phyloP scores from a whole-genome alignment of 148 eudicot species.

The Rhododendron griersonianum region DNA sequence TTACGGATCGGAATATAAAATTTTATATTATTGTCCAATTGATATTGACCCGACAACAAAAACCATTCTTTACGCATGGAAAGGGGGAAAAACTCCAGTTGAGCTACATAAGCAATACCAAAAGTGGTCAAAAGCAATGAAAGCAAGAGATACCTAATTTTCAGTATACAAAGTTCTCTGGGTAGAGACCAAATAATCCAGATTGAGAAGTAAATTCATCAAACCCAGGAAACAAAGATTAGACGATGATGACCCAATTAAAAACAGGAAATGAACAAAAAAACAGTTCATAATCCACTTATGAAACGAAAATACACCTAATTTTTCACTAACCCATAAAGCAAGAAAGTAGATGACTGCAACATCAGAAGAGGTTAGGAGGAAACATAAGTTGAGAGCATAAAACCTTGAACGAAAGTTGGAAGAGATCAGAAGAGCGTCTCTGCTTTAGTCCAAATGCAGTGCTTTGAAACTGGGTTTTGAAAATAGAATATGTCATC shows the following conservation, averaged over 20 bases:
- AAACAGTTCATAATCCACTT: not conserved
- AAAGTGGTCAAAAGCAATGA: not conserved
- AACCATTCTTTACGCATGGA: not conserved
- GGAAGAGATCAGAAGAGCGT: not conserved
- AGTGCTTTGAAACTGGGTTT: not conserved
- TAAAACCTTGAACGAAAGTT: not conserved
- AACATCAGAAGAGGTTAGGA: too few relatives aligned
- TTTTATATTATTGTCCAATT: not conserved
- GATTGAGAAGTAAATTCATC: not conserved
- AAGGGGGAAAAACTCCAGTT: not conserved
- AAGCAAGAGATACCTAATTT: not conserved
- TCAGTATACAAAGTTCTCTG: not conserved
- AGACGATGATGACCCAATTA: not conserved
- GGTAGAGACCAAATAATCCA: not conserved
- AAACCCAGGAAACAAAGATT: not conserved
- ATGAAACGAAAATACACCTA: not conserved
- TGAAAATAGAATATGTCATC: not conserved
- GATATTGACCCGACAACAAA: not conserved
- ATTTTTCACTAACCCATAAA: not conserved
- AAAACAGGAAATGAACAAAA: not conserved
- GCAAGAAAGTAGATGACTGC: not conserved
- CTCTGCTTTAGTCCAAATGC: not conserved
- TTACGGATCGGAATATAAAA: not conserved
- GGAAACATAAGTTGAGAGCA: too few relatives aligned
- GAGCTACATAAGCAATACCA: not conserved